Evolutionary conservation across 2,329 filamentous ascomycete genomes (phyloP).

Genomic region (Phyllosticta ampelicida): DNA sequence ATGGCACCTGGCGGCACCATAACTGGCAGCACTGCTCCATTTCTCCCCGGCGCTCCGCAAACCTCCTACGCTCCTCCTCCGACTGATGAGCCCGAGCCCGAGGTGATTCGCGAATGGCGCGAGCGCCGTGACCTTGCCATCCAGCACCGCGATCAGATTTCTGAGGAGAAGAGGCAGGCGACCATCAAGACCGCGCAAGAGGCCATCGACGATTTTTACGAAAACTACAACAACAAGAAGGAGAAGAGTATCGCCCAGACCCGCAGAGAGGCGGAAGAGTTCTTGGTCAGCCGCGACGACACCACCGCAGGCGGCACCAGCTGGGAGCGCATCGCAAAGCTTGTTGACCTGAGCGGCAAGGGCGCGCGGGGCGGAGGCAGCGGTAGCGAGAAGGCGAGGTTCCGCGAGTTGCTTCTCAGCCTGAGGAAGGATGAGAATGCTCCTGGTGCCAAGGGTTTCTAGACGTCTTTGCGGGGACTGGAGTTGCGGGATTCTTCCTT

Average conservation of each 20-base stretch:
- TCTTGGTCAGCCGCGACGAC: constrained; percentile 78
- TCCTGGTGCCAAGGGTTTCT: constrained; percentile 46
- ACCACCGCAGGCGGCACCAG: constrained; percentile 90
- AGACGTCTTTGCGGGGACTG: background rate
- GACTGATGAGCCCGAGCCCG: constrained; percentile 71
- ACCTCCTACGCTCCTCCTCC: constrained; percentile 36
- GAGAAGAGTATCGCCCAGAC: constrained; percentile 88
- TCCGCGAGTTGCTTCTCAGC: constrained; percentile 79
- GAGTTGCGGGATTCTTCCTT: background rate
- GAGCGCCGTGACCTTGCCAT: constrained; percentile 76
- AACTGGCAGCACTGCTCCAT: constrained; percentile 56
- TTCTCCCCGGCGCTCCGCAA: constrained; percentile 35
- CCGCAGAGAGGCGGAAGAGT: constrained; percentile 84
- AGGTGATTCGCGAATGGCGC: constrained; percentile 84
- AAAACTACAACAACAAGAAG: constrained; percentile 97
- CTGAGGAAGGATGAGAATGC: constrained; percentile 88
- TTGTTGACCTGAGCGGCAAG: constrained; percentile 96
- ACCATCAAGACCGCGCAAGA: constrained; percentile 82
- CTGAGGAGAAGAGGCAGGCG: constrained; percentile 68
- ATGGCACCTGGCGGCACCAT: constrained; percentile 69
- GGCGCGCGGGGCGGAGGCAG: constrained; percentile 74
- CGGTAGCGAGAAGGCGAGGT: constrained; percentile 90
- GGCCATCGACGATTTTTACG: constrained; percentile 98
- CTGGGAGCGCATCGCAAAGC: constrained; percentile 96
- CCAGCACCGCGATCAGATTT: constrained; percentile 73